phyloP scores from a whole-genome alignment of 2,329 filamentous ascomycete species.

The Colletotrichum sp. region DNA sequence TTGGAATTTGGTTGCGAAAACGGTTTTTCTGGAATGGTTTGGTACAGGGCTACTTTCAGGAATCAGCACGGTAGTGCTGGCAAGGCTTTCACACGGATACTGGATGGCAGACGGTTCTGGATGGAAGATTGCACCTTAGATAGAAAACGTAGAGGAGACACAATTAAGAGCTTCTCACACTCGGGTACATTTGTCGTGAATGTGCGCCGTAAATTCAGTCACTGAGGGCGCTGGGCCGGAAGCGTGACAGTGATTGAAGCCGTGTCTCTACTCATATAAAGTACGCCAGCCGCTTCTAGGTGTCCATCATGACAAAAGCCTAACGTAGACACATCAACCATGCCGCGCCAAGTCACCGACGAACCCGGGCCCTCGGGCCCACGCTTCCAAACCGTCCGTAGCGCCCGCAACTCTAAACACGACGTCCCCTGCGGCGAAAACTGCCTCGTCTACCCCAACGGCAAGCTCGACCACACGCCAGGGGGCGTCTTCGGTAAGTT shows the following conservation, averaged over 20 bases:
- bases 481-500: background rate
- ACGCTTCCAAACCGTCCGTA: background rate
- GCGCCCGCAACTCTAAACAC: background rate
- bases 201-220: background rate
- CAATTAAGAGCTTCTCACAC: background rate
- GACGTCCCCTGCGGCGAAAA: background rate
- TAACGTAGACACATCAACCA: background rate
- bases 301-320: background rate
- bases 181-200: background rate
- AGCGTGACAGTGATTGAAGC: rapidly evolving
- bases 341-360: background rate
- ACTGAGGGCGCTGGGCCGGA: rapidly evolving
- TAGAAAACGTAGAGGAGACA: background rate
- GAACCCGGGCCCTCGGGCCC: background rate
- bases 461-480: background rate
- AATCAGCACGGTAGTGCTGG: background rate
- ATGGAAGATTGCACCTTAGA: background rate
- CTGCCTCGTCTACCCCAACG: background rate
- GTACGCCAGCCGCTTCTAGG: rapidly evolving
- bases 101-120: background rate
- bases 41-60: background rate
- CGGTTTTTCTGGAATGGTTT: background rate
- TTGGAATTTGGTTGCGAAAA: background rate
- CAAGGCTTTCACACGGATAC: background rate
- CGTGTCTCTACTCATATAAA: background rate